Evolutionary conservation across 345 rosid species (phyloP).

Genomic region (Lenwebbia sp.): DNA sequence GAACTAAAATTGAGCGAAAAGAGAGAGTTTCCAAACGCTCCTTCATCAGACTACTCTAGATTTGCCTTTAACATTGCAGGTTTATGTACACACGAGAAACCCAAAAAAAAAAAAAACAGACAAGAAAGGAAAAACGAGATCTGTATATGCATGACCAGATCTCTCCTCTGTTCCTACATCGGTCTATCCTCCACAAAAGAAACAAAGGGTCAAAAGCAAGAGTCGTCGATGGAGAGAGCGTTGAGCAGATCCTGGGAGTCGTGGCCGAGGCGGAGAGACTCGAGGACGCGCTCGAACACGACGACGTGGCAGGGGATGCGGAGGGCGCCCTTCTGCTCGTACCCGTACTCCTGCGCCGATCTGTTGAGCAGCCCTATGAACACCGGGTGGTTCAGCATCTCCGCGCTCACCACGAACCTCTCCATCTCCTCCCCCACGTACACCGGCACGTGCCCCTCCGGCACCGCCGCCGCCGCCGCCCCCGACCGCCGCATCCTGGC

Average conservation of each 20-base stretch:
- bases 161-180: not conserved
- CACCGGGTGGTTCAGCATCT: slow-evolving; percentile 80
- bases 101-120: not conserved
- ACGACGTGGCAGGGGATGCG: slow-evolving; percentile 84
- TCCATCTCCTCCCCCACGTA: slow-evolving; percentile 96
- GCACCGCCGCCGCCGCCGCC: slow-evolving; percentile 48
- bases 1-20: not conserved
- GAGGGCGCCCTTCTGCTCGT: slow-evolving; percentile 84
- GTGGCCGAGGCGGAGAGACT: slow-evolving; percentile 65
- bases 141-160: not conserved
- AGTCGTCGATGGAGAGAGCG: not conserved
- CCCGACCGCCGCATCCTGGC: slow-evolving; percentile 14
- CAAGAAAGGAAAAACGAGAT: not conserved
- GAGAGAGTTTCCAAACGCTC: not conserved
- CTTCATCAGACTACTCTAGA: not conserved
- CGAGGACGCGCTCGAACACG: slow-evolving; percentile 76
- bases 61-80: not conserved
- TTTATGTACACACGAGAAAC: not conserved
- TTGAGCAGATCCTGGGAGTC: not conserved
- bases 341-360: slow-evolving; percentile 93
- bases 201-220: not conserved
- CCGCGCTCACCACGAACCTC: slow-evolving; percentile 75
- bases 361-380: slow-evolving; percentile 58
- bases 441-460: slow-evolving; percentile 80
- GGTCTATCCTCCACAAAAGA: not conserved